Evolutionary conservation across 805 yeast species (phyloP), one percentile per base, ranked within the genome.

Genomic region (Tetrapisispora pingtungensis): DNA sequence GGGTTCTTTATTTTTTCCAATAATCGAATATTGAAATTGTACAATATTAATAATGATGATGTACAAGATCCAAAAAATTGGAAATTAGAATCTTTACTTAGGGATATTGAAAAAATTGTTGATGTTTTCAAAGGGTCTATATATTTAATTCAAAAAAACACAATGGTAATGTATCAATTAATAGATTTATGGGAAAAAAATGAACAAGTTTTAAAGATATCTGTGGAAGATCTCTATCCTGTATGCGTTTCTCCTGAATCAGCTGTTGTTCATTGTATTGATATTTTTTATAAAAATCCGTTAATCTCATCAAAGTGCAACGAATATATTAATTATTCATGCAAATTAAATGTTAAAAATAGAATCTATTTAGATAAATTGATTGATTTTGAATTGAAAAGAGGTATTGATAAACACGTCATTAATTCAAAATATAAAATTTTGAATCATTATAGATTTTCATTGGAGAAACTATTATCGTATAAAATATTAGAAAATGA

Each of bases 381-480:
- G 12, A 54, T 63, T 8, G 35, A 45, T 4, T 45, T 50, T 3
- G 46, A 49, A 36, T 43, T 62, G 20, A 42, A 46, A 3, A 45
- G 43, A 20, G 52, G 50, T 3, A 41, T 45, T 5, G 39, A 47
- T 30, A 27, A 46, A 19, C 49, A 49, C 15, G 49, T 47, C 4
- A 57, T 64, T 13, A 54, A 54, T 32, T 33, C 41, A 1, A 49
- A 54, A 10, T 61, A 55, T 45, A 48, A 52, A 19, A 26, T 50
- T 1, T 41, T 60, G 20, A 56, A 53, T 22, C 61, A 62, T 45
- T 64, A 58, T 42, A 58, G 56, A 10, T 64, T 62, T 51, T 57
- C 64, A 4, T 42, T 64, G 33, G 68, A 64, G 38, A 64, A 62
- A 31, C 51, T 64, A 7, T 47, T 64, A 19, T 61, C 65, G 1